A percentile compares a stretch with the other conserved stretches of the same genome.
These are phyloP conservation scores for Trypanosoma lewisi DNA, from an alignment of 208 protist genomes.

Conservation along the genomic window DNA sequence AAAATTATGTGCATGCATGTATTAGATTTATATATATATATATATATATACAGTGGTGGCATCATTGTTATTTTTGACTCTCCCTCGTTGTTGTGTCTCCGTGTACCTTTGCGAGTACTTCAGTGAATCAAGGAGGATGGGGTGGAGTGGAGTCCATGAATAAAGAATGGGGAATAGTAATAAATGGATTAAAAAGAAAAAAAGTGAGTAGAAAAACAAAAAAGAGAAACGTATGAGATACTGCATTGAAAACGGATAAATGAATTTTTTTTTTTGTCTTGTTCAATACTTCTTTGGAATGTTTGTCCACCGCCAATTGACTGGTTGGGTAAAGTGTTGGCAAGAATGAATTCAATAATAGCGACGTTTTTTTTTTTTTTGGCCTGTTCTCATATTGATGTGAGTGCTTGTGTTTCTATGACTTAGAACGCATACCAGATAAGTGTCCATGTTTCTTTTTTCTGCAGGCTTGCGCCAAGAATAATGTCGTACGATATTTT, in stretches of 20 bases:
- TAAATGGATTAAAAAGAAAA: slow-evolving; percentile 4
- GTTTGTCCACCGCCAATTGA: no score
- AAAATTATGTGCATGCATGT: not conserved
- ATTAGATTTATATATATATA: slow-evolving; percentile 2
- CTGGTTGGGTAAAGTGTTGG: no score
- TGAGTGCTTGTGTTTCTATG: no score
- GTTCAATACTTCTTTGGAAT: no score
- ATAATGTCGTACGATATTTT: no score
- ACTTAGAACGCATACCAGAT: no score
- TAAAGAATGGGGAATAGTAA: slow-evolving; percentile 1
- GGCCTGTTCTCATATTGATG: no score
- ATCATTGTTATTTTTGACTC: slow-evolving; percentile 19
- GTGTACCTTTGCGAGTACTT: not conserved
- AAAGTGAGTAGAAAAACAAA: not conserved
- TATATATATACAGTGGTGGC: slow-evolving; percentile 7
- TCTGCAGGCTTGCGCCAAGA: no score
- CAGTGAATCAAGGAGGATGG: not conserved
- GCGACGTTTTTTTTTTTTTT: no score
- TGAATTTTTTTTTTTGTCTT: no score
- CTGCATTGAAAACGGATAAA: not conserved
- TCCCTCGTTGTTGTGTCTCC: slow-evolving; percentile 12
- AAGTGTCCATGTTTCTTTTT: no score
- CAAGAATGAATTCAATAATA: no score
- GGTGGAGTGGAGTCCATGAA: not conserved
- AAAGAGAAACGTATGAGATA: not conserved